These are phyloP conservation scores for Candida alai DNA, from an alignment of 805 yeast species.

Conservation along the genomic window DNA sequence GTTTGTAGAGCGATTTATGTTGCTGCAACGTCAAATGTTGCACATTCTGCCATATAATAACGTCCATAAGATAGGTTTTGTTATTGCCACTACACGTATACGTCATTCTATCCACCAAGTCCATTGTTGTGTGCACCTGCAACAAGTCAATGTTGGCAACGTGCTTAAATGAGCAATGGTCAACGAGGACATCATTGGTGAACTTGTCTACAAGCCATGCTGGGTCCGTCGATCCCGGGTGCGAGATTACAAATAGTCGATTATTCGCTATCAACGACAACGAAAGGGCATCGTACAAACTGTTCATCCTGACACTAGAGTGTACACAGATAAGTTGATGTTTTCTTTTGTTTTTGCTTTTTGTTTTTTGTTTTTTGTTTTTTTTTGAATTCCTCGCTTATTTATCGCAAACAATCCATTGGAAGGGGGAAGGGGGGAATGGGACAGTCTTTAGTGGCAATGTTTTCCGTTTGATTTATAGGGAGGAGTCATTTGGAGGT, in stretches of 20 bases:
- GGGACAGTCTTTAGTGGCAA: too few relatives aligned
- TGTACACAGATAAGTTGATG: too few relatives aligned
- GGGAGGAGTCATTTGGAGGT: too few relatives aligned
- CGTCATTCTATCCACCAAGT: slow-evolving; percentile 6
- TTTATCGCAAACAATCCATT: too few relatives aligned
- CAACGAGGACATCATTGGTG: slow-evolving; percentile 6
- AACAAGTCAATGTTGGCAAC: slow-evolving; percentile 11
- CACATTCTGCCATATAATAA: slow-evolving; percentile 18
- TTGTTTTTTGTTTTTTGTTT: too few relatives aligned
- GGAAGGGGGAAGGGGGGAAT: too few relatives aligned
- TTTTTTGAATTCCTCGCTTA: too few relatives aligned
- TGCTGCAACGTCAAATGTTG: slow-evolving; percentile 10
- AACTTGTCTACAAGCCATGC: slow-evolving; percentile 6
- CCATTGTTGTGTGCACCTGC: slow-evolving; percentile 3
- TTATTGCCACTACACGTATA: background rate
- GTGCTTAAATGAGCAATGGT: slow-evolving; percentile 10
- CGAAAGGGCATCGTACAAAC: slow-evolving; percentile 17
- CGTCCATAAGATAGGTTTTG: slow-evolving; percentile 8
- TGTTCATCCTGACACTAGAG: too few relatives aligned
- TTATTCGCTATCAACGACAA: slow-evolving; percentile 16
- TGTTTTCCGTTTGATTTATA: too few relatives aligned
- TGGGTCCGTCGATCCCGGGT: slow-evolving; percentile 11
- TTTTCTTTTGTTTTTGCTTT: too few relatives aligned
- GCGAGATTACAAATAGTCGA: slow-evolving; percentile 16
- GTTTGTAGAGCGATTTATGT: slow-evolving; percentile 16